phyloP scores from a whole-genome alignment of 2,329 filamentous ascomycete genomes.

The Fusarium hostae region DNA sequence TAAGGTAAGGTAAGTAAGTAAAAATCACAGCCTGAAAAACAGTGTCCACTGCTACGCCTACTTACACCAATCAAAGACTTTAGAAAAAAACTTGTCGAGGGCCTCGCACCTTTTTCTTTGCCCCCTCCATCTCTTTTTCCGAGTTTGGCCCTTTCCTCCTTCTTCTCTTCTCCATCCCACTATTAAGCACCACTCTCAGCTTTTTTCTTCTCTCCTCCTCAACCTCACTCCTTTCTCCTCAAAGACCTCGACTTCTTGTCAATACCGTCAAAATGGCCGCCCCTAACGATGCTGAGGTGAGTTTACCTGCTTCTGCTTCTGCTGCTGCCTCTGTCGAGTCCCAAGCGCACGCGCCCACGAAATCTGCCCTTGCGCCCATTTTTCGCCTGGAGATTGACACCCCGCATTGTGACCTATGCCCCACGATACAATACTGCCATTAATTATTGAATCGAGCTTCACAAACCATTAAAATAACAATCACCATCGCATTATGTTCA shows the following conservation, averaged over 20 bases:
- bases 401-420: constrained; percentile 59
- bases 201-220: constrained; percentile 42
- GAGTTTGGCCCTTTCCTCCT: constrained; percentile 44
- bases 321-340: constrained; percentile 5
- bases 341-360: constrained; percentile 40
- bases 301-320: constrained; percentile 42
- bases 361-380: constrained; percentile 45
- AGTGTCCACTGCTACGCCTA: constrained; percentile 42
- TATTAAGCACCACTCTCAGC: constrained; percentile 43
- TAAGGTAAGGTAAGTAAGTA: background rate
- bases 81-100: constrained; percentile 53
- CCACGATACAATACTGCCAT: constrained; percentile 46
- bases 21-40: constrained; percentile 21
- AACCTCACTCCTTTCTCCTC: constrained; percentile 45
- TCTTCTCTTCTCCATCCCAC: constrained; percentile 47
- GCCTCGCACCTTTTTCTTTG: constrained; percentile 50
- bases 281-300: constrained; percentile 56
- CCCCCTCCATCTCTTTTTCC: constrained; percentile 47
- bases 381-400: constrained; percentile 53
- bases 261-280: constrained; percentile 68
- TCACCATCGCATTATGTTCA: constrained; percentile 1
- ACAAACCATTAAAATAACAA: constrained; percentile 15
- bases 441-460: constrained; percentile 29
- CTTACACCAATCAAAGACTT: constrained; percentile 51
- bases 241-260: constrained; percentile 50